Conservation (phyloP, 352 stramenopile genomes). For the Globisporangium polare region DNA sequence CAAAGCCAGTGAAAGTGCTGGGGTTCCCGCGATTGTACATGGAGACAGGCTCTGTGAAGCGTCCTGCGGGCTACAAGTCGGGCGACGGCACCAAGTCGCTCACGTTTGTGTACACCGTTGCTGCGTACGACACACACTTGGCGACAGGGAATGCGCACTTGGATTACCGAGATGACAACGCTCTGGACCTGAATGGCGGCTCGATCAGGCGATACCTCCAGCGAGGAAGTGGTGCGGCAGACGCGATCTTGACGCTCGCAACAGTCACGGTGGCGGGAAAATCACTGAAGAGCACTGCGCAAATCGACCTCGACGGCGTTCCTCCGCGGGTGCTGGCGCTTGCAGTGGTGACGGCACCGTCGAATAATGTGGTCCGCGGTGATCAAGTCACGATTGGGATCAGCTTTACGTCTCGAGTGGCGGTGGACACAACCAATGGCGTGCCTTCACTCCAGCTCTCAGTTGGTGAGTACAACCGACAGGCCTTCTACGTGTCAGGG, state of each 20-base stretch:
- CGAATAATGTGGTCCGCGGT: constrained; percentile 35
- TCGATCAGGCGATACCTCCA: constrained; percentile 45
- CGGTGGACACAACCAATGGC: constrained; percentile 49
- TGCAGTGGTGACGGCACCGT: constrained; percentile 28
- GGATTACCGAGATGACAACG: constrained; percentile 60
- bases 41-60: constrained; percentile 67
- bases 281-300: constrained; percentile 40
- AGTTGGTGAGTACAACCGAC: constrained; percentile 57
- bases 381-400: constrained; percentile 51
- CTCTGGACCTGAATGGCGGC: constrained; percentile 65
- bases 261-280: constrained; percentile 31
- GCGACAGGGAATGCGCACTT: constrained; percentile 39
- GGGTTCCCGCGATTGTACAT: constrained; percentile 70
- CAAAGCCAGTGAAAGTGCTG: constrained; percentile 60
- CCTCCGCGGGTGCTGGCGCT: constrained; percentile 43
- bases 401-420: constrained; percentile 60
- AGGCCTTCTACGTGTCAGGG: constrained; percentile 57
- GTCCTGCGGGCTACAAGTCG: constrained; percentile 54
- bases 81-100: constrained; percentile 60
- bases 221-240: constrained; percentile 14
- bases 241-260: constrained; percentile 38
- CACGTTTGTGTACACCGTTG: constrained; percentile 72
- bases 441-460: constrained; percentile 49
- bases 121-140: constrained; percentile 49
- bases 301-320: constrained; percentile 48